Conservation (phyloP, 495 filamentous ascomycete species). For the Rhypophila decipiens region DNA sequence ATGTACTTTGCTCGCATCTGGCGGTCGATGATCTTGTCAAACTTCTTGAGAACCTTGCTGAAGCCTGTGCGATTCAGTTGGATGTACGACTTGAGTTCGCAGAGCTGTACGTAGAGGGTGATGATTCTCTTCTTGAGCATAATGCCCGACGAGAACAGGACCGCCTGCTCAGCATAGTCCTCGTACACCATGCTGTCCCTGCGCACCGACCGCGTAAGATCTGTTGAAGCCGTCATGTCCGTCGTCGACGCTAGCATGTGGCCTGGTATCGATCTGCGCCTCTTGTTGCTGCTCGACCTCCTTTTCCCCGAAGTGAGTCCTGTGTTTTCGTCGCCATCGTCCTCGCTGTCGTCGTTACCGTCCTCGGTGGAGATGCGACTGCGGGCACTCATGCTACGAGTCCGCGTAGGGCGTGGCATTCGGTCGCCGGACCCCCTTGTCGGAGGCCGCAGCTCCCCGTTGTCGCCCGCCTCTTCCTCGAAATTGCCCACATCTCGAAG, state of each 20-base stretch:
- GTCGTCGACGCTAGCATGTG: conserved; percentile 35
- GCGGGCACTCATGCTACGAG: conserved; percentile 25
- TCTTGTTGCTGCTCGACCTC: conserved; percentile 22
- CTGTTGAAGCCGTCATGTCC: conserved; percentile 51
- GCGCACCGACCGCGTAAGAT: conserved; percentile 39
- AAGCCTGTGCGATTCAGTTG: conserved; percentile 97
- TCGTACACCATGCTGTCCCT: conserved; percentile 58
- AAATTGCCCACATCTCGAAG: conserved; percentile 69
- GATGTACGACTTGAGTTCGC: conserved; percentile 90
- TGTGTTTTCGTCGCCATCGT: conserved; percentile 63
- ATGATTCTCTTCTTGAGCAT: conserved; percentile 87
- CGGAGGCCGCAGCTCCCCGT: conserved; percentile 31
- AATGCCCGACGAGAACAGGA: conserved; percentile 72
- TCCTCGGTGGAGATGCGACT: conserved; percentile 44
- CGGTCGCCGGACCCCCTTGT: conserved; percentile 22
- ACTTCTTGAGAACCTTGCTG: conserved; percentile 94
- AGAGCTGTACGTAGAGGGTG: conserved; percentile 84
- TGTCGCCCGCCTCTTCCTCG: conserved; percentile 52
- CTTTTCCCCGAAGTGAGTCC: conserved; percentile 40
- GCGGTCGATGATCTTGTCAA: conserved; percentile 89
- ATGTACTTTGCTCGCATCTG: conserved; percentile 72
- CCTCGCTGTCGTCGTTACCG: conserved; percentile 48
- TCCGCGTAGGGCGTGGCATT: background rate
- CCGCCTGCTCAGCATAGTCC: conserved; percentile 67
- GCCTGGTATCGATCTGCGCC: conserved; percentile 30